Conservation (phyloP, 345 rosid species). For the Brassica juncea region DNA sequence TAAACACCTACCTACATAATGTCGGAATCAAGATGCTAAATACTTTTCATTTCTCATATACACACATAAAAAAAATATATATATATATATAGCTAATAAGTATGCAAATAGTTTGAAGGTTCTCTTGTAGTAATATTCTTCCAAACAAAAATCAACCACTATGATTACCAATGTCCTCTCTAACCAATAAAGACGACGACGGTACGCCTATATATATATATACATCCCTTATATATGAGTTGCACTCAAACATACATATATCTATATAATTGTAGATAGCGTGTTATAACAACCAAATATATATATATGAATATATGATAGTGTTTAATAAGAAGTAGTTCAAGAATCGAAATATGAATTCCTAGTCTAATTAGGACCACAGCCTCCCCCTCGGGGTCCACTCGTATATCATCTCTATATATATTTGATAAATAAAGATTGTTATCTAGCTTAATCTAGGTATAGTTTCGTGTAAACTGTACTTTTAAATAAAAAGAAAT, state of each 20-base stretch:
- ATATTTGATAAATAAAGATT: conserved; percentile 10
- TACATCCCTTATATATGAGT: background rate
- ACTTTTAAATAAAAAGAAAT: background rate
- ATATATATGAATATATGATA: conserved; percentile 16
- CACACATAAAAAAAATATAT: background rate
- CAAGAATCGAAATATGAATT: conserved; percentile 21
- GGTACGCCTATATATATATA: background rate
- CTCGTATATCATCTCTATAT: conserved; percentile 11
- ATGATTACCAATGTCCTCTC: background rate
- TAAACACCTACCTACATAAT: conserved; percentile 30
- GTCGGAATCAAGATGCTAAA: conserved; percentile 30
- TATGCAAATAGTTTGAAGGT: conserved; percentile 3
- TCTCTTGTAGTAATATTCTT: background rate
- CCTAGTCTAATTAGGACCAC: conserved; percentile 32
- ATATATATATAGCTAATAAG: background rate
- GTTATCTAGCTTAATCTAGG: too few species aligned
- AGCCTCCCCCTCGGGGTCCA: conserved; percentile 11
- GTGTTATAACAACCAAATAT: conserved; percentile 29
- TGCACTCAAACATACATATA: conserved; percentile 29
- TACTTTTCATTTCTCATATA: background rate
- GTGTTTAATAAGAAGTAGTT: conserved; percentile 37
- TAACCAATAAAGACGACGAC: conserved; percentile 20
- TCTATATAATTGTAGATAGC: conserved; percentile 24
- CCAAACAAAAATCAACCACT: conserved; percentile 25
- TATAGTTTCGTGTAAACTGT: background rate